These are phyloP conservation scores for Saururus chinensis DNA, from an alignment of 164 flowering plant genomes.

Conservation along the genomic window DNA sequence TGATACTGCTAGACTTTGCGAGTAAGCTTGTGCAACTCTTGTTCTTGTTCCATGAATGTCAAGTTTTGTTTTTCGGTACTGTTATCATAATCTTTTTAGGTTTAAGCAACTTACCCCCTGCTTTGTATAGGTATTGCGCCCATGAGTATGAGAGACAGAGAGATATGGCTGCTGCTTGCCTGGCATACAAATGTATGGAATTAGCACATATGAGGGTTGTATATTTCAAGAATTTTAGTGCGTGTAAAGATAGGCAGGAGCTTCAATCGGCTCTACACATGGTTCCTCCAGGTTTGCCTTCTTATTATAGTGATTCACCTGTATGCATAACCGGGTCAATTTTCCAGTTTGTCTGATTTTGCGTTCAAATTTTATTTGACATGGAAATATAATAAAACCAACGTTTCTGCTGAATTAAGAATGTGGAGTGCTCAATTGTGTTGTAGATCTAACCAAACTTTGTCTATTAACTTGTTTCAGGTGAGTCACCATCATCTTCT, in stretches of 20 bases:
- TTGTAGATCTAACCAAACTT: neutral
- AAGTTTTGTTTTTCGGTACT: neutral
- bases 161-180: conserved; percentile 72
- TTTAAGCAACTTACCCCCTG: neutral
- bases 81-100: neutral
- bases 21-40: conserved; percentile 38
- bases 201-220: conserved; percentile 70
- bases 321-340: neutral
- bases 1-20: conserved; percentile 81
- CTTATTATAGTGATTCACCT: too few species aligned
- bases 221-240: conserved; percentile 32
- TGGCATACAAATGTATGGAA: conserved; percentile 88
- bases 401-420: neutral
- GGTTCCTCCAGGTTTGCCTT: conserved; percentile 53
- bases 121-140: conserved; percentile 51
- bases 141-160: conserved; percentile 50
- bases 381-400: too few species aligned
- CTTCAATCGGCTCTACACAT: conserved; percentile 49
- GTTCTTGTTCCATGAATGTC: neutral
- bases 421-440: neutral
- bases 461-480: conserved; percentile 20
- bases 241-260: conserved; percentile 41
- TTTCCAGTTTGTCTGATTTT: neutral
- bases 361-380: too few species aligned
- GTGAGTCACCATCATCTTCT: conserved; percentile 91